These are phyloP conservation scores for Pseudoturritis turrita DNA, from an alignment of 345 rosid genomes.

Conservation along the genomic window DNA sequence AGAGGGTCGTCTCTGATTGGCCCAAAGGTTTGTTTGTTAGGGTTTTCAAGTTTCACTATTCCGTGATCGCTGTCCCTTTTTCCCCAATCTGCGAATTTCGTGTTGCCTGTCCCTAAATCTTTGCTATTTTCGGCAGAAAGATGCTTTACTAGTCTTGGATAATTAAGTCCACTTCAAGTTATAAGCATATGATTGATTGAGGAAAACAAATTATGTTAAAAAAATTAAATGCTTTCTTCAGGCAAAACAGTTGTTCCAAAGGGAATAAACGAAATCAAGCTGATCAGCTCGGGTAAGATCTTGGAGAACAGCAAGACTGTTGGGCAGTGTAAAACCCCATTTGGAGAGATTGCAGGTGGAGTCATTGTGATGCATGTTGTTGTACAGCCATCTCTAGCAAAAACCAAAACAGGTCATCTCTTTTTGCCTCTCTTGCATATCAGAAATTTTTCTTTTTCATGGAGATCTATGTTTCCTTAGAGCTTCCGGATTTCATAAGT, in stretches of 20 bases:
- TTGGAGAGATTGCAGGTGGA: conserved; percentile 59
- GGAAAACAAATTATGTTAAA: neutral
- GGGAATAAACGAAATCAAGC: conserved; percentile 74
- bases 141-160: neutral
- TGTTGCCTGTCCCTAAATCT: neutral
- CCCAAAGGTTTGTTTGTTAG: conserved; percentile 59
- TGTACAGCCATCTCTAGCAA: conserved; percentile 74
- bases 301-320: conserved; percentile 81
- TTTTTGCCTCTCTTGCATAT: neutral
- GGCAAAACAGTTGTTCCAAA: conserved; percentile 77
- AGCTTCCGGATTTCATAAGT: neutral
- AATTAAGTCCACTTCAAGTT: neutral
- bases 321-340: conserved; percentile 79
- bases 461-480: neutral
- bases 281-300: conserved; percentile 83
- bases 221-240: no score
- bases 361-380: conserved; percentile 79
- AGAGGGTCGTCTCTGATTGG: conserved; percentile 89
- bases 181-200: neutral
- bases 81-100: neutral
- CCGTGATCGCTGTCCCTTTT: neutral
- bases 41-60: neutral
- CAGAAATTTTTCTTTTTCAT: neutral
- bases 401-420: conserved; percentile 57
- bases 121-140: neutral